Conservation (phyloP, 2,329 filamentous ascomycete species). For the Scytalidium lignicola region DNA sequence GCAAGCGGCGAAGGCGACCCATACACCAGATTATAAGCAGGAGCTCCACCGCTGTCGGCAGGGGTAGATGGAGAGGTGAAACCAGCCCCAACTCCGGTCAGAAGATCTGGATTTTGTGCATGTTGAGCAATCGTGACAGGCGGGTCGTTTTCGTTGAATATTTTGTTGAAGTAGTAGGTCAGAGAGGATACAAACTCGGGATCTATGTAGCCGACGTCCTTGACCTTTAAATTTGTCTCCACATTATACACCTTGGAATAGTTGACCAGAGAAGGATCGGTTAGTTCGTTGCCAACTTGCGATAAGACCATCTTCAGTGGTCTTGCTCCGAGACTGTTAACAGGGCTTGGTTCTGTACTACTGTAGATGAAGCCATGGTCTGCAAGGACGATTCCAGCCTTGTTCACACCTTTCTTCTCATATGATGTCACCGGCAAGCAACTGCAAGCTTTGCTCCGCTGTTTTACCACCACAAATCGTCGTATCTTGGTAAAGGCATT, state of each 20-base stretch:
- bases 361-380: slow-evolving; percentile 3
- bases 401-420: neutral
- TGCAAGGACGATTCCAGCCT: neutral
- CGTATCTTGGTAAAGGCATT: slow-evolving; percentile 15
- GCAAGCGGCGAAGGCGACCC: too few relatives aligned
- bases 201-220: neutral
- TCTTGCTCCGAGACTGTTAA: slow-evolving; percentile 8
- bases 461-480: slow-evolving; percentile 18
- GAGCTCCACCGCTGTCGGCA: neutral
- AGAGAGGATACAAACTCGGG: neutral
- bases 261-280: slow-evolving; percentile 15
- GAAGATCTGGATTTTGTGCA: neutral
- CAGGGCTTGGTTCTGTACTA: slow-evolving; percentile 3
- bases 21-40: neutral
- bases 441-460: slow-evolving; percentile 8
- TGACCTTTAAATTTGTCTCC: slow-evolving; percentile 19
- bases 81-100: neutral
- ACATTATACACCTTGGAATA: slow-evolving; percentile 17
- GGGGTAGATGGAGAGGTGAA: neutral
- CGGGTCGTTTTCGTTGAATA: neutral
- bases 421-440: slow-evolving; percentile 17
- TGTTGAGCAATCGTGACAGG: neutral
- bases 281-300: slow-evolving; percentile 4
- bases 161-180: neutral
- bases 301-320: slow-evolving; percentile 12